These are phyloP conservation scores for Colletotrichum spinosum DNA, from an alignment of 2,329 filamentous ascomycete genomes.

Conservation along the genomic window DNA sequence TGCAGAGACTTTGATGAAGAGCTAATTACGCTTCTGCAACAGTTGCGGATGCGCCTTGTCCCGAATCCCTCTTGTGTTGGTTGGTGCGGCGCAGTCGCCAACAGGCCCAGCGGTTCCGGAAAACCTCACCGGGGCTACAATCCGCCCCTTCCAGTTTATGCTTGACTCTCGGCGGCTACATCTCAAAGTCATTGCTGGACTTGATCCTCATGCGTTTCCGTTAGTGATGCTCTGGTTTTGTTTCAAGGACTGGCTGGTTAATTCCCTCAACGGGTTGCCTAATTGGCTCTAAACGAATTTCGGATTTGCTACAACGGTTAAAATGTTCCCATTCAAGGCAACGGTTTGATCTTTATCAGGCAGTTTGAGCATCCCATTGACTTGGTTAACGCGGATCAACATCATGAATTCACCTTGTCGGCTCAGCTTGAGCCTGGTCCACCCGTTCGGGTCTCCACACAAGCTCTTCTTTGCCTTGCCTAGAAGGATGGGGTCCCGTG, in stretches of 20 bases:
- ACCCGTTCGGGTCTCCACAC: slow-evolving; percentile 27
- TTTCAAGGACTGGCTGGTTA: too few species aligned
- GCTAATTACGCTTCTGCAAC: slow-evolving; percentile 37
- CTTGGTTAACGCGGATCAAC: too few species aligned
- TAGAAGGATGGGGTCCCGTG: slow-evolving; percentile 22
- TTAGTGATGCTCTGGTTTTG: too few species aligned
- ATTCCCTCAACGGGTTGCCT: too few species aligned
- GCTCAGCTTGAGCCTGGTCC: slow-evolving; percentile 24
- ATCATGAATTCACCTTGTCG: too few species aligned
- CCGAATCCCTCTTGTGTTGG: slow-evolving; percentile 5
- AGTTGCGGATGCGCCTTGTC: slow-evolving; percentile 15
- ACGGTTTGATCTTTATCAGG: too few species aligned
- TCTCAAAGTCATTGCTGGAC: too few species aligned
- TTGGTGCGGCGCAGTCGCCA: slow-evolving; percentile 12
- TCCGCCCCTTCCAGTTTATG: neutral
- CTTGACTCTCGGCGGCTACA: neutral
- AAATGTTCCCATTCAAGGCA: too few species aligned
- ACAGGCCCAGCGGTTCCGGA: neutral
- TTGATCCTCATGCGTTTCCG: too few species aligned
- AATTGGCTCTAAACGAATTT: too few species aligned
- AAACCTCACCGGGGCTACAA: neutral
- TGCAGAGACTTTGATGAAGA: slow-evolving; percentile 31
- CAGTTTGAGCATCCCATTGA: too few species aligned
- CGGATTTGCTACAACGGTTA: too few species aligned
- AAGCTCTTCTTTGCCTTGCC: slow-evolving; percentile 11